Conservation (phyloP, 2,329 filamentous ascomycete species). For the Fusarium pseudonygamai region DNA sequence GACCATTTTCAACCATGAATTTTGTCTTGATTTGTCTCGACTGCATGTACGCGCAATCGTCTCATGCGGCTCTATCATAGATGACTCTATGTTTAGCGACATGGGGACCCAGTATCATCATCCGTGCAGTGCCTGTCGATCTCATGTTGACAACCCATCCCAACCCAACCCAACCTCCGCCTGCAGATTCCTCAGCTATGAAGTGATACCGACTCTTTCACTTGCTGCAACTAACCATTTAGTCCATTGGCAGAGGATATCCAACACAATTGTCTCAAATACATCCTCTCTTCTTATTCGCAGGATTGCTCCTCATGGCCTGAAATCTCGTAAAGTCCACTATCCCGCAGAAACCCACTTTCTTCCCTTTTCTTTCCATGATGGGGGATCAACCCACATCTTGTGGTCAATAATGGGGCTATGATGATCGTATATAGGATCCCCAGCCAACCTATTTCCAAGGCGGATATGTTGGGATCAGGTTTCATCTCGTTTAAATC, state of each 20-base stretch:
- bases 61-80: slow-evolving; percentile 22
- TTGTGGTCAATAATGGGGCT: not conserved
- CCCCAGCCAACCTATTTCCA: slow-evolving; percentile 1
- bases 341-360: slow-evolving; percentile 25
- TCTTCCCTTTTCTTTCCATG: not conserved
- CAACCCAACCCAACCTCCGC: not conserved
- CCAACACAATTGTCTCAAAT: not conserved
- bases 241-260: not conserved
- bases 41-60: slow-evolving; percentile 21
- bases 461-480: not conserved
- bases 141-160: slow-evolving; percentile 3
- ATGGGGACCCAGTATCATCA: not conserved
- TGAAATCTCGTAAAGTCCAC: slow-evolving; percentile 17
- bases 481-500: slow-evolving; percentile 3
- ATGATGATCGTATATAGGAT: slow-evolving; percentile 32
- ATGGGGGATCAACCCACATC: slow-evolving; percentile 16
- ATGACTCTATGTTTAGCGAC: slow-evolving; percentile 29
- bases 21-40: not conserved
- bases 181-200: not conserved
- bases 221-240: not conserved
- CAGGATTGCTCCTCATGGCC: not conserved
- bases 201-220: not conserved
- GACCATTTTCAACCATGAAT: not conserved
- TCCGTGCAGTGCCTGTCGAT: slow-evolving; percentile 25
- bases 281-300: not conserved